A percentile compares a stretch with the other conserved stretches of the same genome.
These are phyloP conservation scores for Ustilago trichophora DNA, from an alignment of 1,284 basidiomycete species.

Conservation along the genomic window DNA sequence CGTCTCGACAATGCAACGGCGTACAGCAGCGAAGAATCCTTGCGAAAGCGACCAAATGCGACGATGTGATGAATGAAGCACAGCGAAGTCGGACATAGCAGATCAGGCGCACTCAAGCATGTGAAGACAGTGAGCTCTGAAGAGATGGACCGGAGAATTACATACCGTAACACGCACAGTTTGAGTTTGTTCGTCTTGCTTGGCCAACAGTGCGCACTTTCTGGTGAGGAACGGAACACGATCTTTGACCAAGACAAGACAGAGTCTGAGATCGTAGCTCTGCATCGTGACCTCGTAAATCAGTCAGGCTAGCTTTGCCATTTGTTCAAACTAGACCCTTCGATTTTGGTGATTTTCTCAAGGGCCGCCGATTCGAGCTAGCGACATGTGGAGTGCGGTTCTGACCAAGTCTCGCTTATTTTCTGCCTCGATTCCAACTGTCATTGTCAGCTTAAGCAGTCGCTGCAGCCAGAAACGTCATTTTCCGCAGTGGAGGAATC, in stretches of 20 bases:
- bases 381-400: conserved; percentile 11
- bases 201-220: too few relatives aligned
- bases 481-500: conserved; percentile 6
- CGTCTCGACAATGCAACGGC: too few relatives aligned
- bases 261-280: background rate
- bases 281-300: conserved; percentile 1
- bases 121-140: too few relatives aligned
- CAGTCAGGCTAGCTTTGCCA: background rate
- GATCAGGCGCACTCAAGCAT: too few relatives aligned
- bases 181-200: background rate
- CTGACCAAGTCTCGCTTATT: background rate
- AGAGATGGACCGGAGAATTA: too few relatives aligned
- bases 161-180: too few relatives aligned
- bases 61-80: too few relatives aligned
- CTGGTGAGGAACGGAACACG: background rate
- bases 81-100: too few relatives aligned
- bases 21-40: too few relatives aligned
- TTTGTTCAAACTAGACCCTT: too few relatives aligned
- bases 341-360: background rate
- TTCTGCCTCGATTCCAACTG: background rate
- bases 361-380: conserved; percentile 4
- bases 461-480: conserved; percentile 14
- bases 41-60: too few relatives aligned
- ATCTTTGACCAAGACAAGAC: background rate
- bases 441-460: conserved; percentile 6